phyloP scores from a whole-genome alignment of 2,329 filamentous ascomycete genomes.

The Neonectria coccinea region DNA sequence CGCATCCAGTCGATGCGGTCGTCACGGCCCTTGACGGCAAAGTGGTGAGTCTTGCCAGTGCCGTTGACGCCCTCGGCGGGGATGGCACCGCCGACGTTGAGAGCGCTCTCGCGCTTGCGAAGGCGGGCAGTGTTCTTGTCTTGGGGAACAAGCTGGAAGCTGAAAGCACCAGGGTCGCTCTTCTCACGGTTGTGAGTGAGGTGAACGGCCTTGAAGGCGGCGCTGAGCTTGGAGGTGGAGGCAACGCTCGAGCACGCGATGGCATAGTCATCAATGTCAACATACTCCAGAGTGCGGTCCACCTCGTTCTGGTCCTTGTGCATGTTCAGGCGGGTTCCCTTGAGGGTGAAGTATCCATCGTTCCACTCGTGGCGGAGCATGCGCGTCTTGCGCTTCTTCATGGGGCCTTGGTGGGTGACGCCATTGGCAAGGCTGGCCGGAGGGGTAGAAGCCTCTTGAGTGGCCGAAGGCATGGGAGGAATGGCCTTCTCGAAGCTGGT shows the following conservation, averaged over 20 bases:
- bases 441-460: constrained; percentile 46
- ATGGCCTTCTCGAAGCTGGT: constrained; percentile 59
- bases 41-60: constrained; percentile 89
- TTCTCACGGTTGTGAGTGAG: constrained; percentile 67
- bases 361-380: constrained; percentile 95
- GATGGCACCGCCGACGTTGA: constrained; percentile 49
- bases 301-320: constrained; percentile 71
- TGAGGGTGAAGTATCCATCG: constrained; percentile 89
- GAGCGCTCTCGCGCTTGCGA: constrained; percentile 64
- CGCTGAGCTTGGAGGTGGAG: constrained; percentile 82
- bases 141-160: constrained; percentile 86
- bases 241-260: constrained; percentile 85
- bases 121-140: constrained; percentile 66
- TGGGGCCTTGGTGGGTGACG: constrained; percentile 82
- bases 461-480: constrained; percentile 49
- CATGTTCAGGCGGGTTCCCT: constrained; percentile 79
- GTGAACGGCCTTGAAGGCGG: constrained; percentile 85
- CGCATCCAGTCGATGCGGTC: constrained; percentile 98
- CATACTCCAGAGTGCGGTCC: constrained; percentile 76
- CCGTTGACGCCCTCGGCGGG: constrained; percentile 65
- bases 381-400: constrained; percentile 93
- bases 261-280: constrained; percentile 90
- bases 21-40: constrained; percentile 82
- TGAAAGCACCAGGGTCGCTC: constrained; percentile 75
- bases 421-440: constrained; percentile 58